Base-by-base conservation (phyloP, 2,329 filamentous ascomycete genomes). In the Cladosporium sp. region DNA sequence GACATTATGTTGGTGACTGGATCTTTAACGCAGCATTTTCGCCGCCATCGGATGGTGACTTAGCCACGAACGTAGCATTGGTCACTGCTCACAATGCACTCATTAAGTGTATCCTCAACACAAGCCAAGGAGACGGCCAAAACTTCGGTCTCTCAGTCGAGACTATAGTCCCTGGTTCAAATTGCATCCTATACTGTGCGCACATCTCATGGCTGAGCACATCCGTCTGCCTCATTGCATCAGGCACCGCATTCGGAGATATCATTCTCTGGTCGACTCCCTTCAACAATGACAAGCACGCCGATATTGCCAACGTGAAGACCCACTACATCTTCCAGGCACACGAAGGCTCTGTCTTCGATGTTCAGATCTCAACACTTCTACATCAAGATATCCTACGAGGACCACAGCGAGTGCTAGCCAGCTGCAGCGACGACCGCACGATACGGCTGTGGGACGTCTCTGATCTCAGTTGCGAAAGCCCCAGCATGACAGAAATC, bases 331-430 rank as follows among this genome's bases (percentile, higher is more conserved):
- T 84, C 51, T 88, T 89, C 71, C 82, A 82, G 10, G 87, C 86
- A 0, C 95, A 99, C 73, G 93, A 97, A 73, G 95, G 95, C 0
- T 97, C 94, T 0, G 90, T 99, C 30, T 99, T 97, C 70, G 93
- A 92, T 1, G 91, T 99, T 2, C 84, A 88, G 34, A 90, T 98
- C 39, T 96, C 92, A 0, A 80, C 84, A 0, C 74, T 79, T 69
- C 76, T 89, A 23, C 67, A 68, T 7, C 6, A 48, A 21, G 39
- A 21, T 46, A 46, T 14, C 2, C 25, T 69, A 78, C 25, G 67
- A 75, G 1, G 76, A 79, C 16, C 71, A 67, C 18, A 80, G 28
- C 83, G 91, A 60, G 77, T 97, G n/a, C 82, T 99, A 36, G 91
- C 90, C 16, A 97, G 91, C 72, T 99, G 95, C 76, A 98, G 94